A percentile compares a stretch with the other conserved stretches of the same genome.
Evolutionary conservation across 2,329 filamentous ascomycete species (phyloP).

Genomic region (Beauveria sp.): DNA sequence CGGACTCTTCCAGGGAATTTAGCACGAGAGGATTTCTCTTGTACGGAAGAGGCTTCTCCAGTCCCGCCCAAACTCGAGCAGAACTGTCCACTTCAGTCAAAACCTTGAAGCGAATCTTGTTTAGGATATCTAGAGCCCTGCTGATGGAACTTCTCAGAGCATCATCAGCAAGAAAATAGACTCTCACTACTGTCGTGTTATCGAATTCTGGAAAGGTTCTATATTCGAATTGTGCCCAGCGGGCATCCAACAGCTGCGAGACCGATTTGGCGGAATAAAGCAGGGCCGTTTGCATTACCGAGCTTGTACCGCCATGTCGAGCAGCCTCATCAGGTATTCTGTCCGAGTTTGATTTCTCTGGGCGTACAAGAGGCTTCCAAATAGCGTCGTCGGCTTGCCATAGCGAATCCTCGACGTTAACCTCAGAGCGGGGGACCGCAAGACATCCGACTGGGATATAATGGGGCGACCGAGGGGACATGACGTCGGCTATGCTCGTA

Average conservation of each 20-base stretch:
- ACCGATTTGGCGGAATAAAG: constrained; percentile 20
- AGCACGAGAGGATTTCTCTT: constrained; percentile 24
- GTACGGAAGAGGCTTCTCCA: constrained; percentile 16
- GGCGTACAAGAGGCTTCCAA: neutral
- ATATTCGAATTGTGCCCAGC: constrained; percentile 40
- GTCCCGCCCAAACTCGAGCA: constrained; percentile 45
- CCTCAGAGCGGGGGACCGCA: constrained; percentile 19
- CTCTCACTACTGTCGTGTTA: constrained; percentile 33
- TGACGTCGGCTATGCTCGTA: constrained; percentile 8
- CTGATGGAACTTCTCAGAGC: constrained; percentile 45
- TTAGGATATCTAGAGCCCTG: constrained; percentile 37
- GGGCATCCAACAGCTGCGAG: constrained; percentile 24
- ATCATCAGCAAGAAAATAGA: constrained; percentile 62
- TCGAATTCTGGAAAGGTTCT: constrained; percentile 16
- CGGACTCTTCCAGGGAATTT: constrained; percentile 17
- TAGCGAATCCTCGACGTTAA: neutral
- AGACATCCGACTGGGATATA: constrained; percentile 38
- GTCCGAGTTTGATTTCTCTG: neutral
- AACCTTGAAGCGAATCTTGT: constrained; percentile 38
- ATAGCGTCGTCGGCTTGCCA: neutral
- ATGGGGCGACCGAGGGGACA: constrained; percentile 14
- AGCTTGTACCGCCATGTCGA: constrained; percentile 9
- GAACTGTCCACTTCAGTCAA: constrained; percentile 51
- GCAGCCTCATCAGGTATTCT: neutral
- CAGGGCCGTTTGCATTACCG: constrained; percentile 22